phyloP scores from a whole-genome alignment of 495 filamentous ascomycete species.

The Xylaria venustula region DNA sequence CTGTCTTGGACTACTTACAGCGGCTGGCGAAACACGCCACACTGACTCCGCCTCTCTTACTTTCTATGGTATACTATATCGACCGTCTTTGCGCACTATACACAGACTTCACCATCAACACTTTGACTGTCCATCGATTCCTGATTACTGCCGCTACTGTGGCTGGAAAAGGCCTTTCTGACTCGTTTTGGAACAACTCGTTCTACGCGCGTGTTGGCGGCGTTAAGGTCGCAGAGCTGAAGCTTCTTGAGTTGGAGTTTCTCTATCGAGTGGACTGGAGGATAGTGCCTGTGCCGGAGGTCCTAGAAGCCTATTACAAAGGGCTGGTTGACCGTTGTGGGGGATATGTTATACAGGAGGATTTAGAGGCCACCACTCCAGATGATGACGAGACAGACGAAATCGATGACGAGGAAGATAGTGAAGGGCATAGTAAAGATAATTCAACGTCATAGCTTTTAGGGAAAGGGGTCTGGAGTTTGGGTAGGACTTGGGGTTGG shows the following conservation, averaged over 20 bases:
- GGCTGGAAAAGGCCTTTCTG: conserved; percentile 90
- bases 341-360: conserved; percentile 43
- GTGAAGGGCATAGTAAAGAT: conserved; percentile 5
- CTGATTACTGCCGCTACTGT: conserved; percentile 94
- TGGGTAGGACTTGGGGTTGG: neutral
- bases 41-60: conserved; percentile 86
- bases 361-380: conserved; percentile 16
- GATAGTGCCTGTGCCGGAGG: conserved; percentile 92
- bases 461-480: conserved; percentile 6
- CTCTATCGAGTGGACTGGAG: conserved; percentile 89
- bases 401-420: conserved; percentile 15
- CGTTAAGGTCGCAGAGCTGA: conserved; percentile 82
- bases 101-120: conserved; percentile 90
- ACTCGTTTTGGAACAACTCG: conserved; percentile 96
- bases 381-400: conserved; percentile 23
- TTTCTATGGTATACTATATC: conserved; percentile 99
- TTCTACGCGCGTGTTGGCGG: conserved; percentile 93
- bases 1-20: conserved; percentile 87
- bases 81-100: conserved; percentile 92
- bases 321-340: conserved; percentile 67
- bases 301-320: conserved; percentile 87
- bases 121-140: conserved; percentile 93
- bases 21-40: conserved; percentile 92
- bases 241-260: conserved; percentile 92
- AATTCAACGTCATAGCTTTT: neutral